Evolutionary conservation across 495 filamentous ascomycete genomes (phyloP).

Genomic region (Aspergillus cristatus): DNA sequence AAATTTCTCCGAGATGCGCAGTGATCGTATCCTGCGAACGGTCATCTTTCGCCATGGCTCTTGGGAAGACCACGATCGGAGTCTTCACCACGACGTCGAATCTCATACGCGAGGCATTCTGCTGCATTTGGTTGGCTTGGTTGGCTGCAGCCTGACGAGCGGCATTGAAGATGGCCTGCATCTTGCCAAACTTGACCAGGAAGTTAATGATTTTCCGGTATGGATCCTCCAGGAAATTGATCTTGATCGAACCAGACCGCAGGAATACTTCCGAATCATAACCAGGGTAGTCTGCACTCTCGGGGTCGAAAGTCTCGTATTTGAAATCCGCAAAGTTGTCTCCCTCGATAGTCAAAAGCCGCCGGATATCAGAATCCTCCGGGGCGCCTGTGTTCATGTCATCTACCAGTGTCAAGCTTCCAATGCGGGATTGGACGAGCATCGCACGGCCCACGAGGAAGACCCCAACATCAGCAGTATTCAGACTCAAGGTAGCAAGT

Average conservation of each 20-base stretch:
- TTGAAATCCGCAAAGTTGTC: conserved; percentile 96
- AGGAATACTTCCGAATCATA: conserved; percentile 88
- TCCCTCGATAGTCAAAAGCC: conserved; percentile 87
- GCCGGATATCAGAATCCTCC: conserved; percentile 69
- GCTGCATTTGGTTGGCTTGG: conserved; percentile 85
- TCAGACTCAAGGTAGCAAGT: conserved; percentile 84
- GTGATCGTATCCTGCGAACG: conserved; percentile 73
- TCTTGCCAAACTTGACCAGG: conserved; percentile 94
- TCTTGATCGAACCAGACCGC: conserved; percentile 84
- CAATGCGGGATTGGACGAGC: conserved; percentile 76
- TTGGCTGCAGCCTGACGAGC: conserved; percentile 91
- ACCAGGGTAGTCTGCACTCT: conserved; percentile 71
- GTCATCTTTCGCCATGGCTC: conserved; percentile 51
- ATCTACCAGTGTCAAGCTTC: conserved; percentile 79
- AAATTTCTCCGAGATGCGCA: conserved; percentile 93
- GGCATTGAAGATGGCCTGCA: conserved; percentile 98
- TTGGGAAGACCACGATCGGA: conserved; percentile 89
- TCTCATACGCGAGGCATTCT: conserved; percentile 79
- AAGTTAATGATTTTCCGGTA: conserved; percentile 98
- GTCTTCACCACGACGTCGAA: conserved; percentile 91
- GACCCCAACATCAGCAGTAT: conserved; percentile 81
- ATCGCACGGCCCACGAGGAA: conserved; percentile 78
- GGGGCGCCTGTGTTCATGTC: conserved; percentile 89
- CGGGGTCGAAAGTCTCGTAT: conserved; percentile 87
- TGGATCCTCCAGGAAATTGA: conserved; percentile 93